phyloP scores from a whole-genome alignment of 2,329 filamentous ascomycete species.

The Xylariaceae sp. region DNA sequence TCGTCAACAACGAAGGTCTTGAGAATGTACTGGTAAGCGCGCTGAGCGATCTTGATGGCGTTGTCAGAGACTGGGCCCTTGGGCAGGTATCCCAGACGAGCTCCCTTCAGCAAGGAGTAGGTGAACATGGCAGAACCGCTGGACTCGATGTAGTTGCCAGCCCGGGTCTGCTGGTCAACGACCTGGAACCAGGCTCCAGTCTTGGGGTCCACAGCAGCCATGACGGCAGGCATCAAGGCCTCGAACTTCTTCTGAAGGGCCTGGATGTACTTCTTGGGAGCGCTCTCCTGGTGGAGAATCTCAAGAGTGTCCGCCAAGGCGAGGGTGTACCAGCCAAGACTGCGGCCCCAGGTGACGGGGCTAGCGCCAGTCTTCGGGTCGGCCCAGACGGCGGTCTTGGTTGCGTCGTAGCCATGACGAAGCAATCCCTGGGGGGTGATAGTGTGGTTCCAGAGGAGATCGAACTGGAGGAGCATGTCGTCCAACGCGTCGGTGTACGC shows the following conservation, averaged over 20 bases:
- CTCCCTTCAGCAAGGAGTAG: constrained; percentile 35
- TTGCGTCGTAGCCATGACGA: constrained; percentile 35
- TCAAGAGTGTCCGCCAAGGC: constrained; percentile 36
- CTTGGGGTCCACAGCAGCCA: constrained; percentile 24
- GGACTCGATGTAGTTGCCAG: constrained; percentile 36
- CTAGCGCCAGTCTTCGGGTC: constrained; percentile 33
- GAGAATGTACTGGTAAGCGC: constrained; percentile 26
- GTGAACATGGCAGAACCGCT: constrained; percentile 35
- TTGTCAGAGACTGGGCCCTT: background rate
- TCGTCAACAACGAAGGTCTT: constrained; percentile 27
- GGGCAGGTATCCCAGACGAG: constrained; percentile 33
- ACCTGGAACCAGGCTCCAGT: constrained; percentile 38
- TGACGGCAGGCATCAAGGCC: constrained; percentile 23
- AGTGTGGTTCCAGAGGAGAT: constrained; percentile 29
- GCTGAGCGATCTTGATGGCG: constrained; percentile 15
- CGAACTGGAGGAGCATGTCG: constrained; percentile 30
- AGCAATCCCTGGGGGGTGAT: constrained; percentile 29
- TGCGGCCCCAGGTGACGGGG: constrained; percentile 36
- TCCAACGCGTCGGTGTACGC: constrained; percentile 17
- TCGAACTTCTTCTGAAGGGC: constrained; percentile 22
- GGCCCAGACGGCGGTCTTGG: constrained; percentile 33
- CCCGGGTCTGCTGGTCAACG: constrained; percentile 25
- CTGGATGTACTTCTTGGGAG: background rate
- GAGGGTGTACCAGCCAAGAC: constrained; percentile 37
- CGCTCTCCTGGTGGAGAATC: constrained; percentile 18